Conservation (phyloP, 2,329 filamentous ascomycete species). For the Chaetomiaceae sp. region DNA sequence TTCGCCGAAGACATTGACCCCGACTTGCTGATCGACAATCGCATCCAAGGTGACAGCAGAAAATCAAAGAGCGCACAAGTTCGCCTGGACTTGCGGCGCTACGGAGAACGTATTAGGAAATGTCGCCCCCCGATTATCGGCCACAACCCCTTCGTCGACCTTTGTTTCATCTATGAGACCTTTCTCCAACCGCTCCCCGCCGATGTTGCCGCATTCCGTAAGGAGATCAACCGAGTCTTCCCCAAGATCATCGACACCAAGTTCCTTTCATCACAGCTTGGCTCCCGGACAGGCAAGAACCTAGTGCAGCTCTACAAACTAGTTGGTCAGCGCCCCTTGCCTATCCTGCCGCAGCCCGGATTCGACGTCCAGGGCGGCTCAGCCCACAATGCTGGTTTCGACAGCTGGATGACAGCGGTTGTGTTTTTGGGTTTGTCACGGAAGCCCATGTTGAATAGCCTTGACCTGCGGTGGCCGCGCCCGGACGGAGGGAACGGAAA, state of each 20-base stretch:
- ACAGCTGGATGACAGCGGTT: conserved; percentile 47
- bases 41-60: conserved; percentile 20
- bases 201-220: conserved; percentile 49
- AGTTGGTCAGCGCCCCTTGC: background rate
- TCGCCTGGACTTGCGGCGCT: conserved; percentile 21
- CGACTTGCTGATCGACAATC: background rate
- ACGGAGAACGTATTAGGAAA: conserved; percentile 30
- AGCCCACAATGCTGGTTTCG: conserved; percentile 56
- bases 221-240: conserved; percentile 44
- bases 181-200: conserved; percentile 56
- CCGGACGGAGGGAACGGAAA: background rate
- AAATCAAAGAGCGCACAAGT: conserved; percentile 2
- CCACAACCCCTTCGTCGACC: conserved; percentile 62
- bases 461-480: too few species aligned
- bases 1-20: background rate
- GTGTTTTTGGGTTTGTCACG: conserved; percentile 29
- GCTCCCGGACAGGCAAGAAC: background rate
- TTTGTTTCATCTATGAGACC: conserved; percentile 59
- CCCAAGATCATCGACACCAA: conserved; percentile 60
- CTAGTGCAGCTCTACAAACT: background rate
- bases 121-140: conserved; percentile 48
- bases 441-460: background rate
- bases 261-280: conserved; percentile 37
- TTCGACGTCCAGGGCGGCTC: background rate
- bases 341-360: background rate